These are phyloP conservation scores for Russula brevipes DNA, from an alignment of 768 basidiomycete species.

Conservation along the genomic window DNA sequence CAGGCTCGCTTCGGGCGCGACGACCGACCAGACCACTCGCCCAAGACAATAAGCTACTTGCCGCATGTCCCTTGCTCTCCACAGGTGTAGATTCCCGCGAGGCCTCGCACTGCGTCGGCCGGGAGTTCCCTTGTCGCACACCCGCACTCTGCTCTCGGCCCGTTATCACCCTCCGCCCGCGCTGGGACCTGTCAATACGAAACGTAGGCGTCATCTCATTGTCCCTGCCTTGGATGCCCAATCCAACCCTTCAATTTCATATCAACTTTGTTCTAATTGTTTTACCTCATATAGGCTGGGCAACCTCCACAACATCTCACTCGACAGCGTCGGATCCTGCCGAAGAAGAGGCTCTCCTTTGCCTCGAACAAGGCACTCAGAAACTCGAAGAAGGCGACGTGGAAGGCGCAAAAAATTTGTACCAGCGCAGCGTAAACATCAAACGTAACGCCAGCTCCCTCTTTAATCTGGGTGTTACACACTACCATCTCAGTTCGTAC, in stretches of 20 bases:
- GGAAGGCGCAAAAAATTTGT: slow-evolving; percentile 67
- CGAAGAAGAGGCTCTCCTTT: slow-evolving; percentile 70
- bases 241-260: slow-evolving; percentile 11
- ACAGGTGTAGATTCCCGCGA: slow-evolving; percentile 11
- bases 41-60: slow-evolving; percentile 17
- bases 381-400: slow-evolving; percentile 87
- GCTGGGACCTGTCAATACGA: neutral
- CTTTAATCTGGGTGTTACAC: slow-evolving; percentile 85
- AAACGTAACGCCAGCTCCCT: slow-evolving; percentile 74
- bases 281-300: slow-evolving; percentile 52
- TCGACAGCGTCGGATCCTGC: slow-evolving; percentile 82
- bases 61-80: slow-evolving; percentile 21
- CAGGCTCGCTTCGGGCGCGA: slow-evolving; percentile 1
- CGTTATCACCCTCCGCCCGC: neutral
- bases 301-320: slow-evolving; percentile 73
- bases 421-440: slow-evolving; percentile 75
- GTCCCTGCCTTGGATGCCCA: neutral
- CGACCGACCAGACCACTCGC: too few relatives aligned
- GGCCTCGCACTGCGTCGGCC: slow-evolving; percentile 6
- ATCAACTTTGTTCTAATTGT: slow-evolving; percentile 24
- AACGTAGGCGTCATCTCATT: slow-evolving; percentile 14
- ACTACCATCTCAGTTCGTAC: slow-evolving; percentile 78
- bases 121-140: neutral
- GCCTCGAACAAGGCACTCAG: slow-evolving; percentile 76
- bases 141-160: neutral